Evolutionary conservation across 306 rosid genomes (phyloP).

Genomic region (Quercus variabilis): DNA sequence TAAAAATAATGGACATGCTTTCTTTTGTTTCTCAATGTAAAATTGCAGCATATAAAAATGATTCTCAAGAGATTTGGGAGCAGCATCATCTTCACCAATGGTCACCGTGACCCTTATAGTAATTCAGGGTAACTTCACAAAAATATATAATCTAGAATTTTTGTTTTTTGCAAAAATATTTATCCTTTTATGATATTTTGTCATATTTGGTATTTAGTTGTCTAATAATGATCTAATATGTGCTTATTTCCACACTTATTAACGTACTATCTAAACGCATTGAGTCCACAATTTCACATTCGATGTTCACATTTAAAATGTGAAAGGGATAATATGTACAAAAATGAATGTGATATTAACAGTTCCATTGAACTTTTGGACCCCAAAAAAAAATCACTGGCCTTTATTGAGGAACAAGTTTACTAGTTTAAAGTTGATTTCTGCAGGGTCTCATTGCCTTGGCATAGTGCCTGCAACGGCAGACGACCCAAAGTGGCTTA

Average conservation of each 20-base stretch:
- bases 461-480: conserved; percentile 7
- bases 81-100: conserved; percentile 35
- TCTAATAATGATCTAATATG: too few relatives aligned
- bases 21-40: not conserved
- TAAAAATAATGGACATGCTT: not conserved
- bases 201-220: too few relatives aligned
- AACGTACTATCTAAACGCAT: too few relatives aligned
- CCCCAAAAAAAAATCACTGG: too few relatives aligned
- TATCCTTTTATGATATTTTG: too few relatives aligned
- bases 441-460: conserved; percentile 41
- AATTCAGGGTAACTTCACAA: conserved; percentile 41
- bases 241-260: not conserved
- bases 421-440: not conserved
- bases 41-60: conserved; percentile 45
- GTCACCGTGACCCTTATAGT: conserved; percentile 61
- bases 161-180: not conserved
- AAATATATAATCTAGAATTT: not conserved
- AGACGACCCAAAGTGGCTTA: conserved; percentile 35
- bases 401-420: not conserved
- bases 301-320: too few relatives aligned
- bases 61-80: conserved; percentile 37
- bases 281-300: too few relatives aligned
- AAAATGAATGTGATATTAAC: too few relatives aligned
- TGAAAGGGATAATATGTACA: too few relatives aligned
- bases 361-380: too few relatives aligned